Evolutionary conservation across 2,329 filamentous ascomycete species (phyloP), one percentile per base, ranked within the genome.

Genomic region (Pseudogymnoascus sp.): DNA sequence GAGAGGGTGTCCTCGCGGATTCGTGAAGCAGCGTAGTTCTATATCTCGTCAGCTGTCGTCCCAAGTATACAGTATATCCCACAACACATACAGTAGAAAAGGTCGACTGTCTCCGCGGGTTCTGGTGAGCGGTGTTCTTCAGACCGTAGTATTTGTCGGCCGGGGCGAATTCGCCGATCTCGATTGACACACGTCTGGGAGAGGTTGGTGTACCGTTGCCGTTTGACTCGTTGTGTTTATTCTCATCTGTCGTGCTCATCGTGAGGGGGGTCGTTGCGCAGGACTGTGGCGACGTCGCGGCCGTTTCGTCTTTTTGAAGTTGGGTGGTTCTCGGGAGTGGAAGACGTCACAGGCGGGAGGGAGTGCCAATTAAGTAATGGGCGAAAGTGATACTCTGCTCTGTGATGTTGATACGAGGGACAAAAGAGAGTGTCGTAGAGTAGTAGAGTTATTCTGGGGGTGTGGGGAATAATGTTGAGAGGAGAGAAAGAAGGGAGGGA

Each of bases 91-190:
- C 71, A 4, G 67, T 68, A 35, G 70, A 72, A 61, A 69, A 73
- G 37, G 72, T 72, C 5, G 69, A 65, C 10, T 68, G 67, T 39
- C 71, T 65, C 36, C 65, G 67, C 21, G 69, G 67, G 37, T 68
- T 70, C 59, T 66, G 65, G 12, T 70, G 37, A 68, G 64, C 18
- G 65, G 62, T 7, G 67, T 61, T 27, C 69, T 64, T 29, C 37
- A 63, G 60, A 36, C 69, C 69, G 63, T 73, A 73, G 60, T 73
- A 73, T 5, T 72, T 64, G 42, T 70, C 65, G 8, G 72, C 67
- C 4, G 72, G 66, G 31, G 67, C 66, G 60, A 65, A 72, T 2
- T 70, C 68, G 59, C 72, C 69, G 21, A 71, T 65, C 25, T 72
- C 71, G 39, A 65, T 68, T 15, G 66, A 69, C 5, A 55, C 61